Base-by-base conservation (phyloP, 305 asterid species). In the Petunia hybrid region DNA sequence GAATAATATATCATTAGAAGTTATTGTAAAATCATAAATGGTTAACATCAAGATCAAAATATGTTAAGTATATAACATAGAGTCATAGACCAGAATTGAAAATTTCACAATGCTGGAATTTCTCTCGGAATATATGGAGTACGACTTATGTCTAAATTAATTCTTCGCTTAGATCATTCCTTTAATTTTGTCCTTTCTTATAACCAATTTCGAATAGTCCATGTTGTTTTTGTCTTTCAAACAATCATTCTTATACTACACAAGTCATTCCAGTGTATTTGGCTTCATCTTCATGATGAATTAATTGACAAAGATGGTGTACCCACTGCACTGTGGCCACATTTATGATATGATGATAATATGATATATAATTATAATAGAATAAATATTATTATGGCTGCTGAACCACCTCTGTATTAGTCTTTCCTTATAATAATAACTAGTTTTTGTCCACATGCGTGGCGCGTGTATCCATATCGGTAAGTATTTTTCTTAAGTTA, bases 201-300 rank as follows among this genome's bases (percentile, higher is more conserved):
- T 5, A 31, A 46, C 31, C 16, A 51, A 12, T 12, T 36, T 51
- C 46, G 14, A 51, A 51, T 13, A 36, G 8, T 51, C 78, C 63
- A 73, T 36, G 4, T 36, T 71, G 8, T 12, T 6, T 71, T 35
- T 35, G 13, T 71, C 78, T 71, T 71, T 71, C 45, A 35, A 48
- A 5, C 4, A 48, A 3, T 48, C 62, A 71, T 48, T 48, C 1
- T 48, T 22, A 61, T 71, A 71, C 35, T 71, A 71, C 62, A 48
- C 45, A 35, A 51, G 36, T 36, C 39, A n/a, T 35, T 51, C 78
- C 64, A 6, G 13, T 3, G 1, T 73, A 73, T 36, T 51, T 73
- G 7, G 64, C 36, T 51, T 53, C 53, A 73, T 51, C 36, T 73
- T 73, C 63, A 36, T 73, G 36, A 12, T 73, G 46, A 73, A 51